Percentiles rank a stretch among this genome's conserved stretches.
Evolutionary conservation across 2,329 filamentous ascomycete genomes (phyloP).

Genomic region (Chalaropsis ovoidea): DNA sequence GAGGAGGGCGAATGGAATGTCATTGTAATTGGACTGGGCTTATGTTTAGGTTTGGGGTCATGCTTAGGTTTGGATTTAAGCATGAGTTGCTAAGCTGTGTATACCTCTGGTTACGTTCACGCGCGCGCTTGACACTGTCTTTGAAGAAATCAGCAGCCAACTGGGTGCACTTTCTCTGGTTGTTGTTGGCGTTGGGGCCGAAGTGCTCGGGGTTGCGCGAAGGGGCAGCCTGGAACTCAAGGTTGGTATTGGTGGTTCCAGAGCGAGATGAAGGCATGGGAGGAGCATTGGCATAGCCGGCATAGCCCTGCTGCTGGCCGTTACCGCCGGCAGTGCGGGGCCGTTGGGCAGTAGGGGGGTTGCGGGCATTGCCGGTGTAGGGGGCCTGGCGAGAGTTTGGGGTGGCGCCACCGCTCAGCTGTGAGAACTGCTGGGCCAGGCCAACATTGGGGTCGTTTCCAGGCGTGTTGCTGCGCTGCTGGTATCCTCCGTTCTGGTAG

Average conservation of each 20-base stretch:
- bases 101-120: slow-evolving; percentile 89
- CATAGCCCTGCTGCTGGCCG: slow-evolving; percentile 52
- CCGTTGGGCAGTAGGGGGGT: slow-evolving; percentile 56
- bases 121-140: slow-evolving; percentile 90
- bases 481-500: slow-evolving; percentile 40
- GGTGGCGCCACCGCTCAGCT: slow-evolving; percentile 64
- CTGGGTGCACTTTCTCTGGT: slow-evolving; percentile 60
- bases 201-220: slow-evolving; percentile 81
- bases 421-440: slow-evolving; percentile 89
- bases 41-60: neutral
- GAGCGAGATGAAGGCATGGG: slow-evolving; percentile 51
- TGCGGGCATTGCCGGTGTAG: slow-evolving; percentile 54
- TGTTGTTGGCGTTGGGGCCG: slow-evolving; percentile 53
- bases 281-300: slow-evolving; percentile 53
- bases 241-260: slow-evolving; percentile 43
- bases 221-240: slow-evolving; percentile 64
- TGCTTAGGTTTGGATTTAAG: neutral
- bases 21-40: neutral
- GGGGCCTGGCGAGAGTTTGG: slow-evolving; percentile 42
- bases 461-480: slow-evolving; percentile 47
- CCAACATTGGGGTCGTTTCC: slow-evolving; percentile 80
- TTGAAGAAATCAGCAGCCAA: slow-evolving; percentile 89
- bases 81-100: slow-evolving; percentile 28
- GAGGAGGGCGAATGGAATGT: neutral
- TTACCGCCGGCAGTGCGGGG: slow-evolving; percentile 72